Base-by-base conservation (phyloP, 202 grass and related monocot species). In the Panicum hallii region DNA sequence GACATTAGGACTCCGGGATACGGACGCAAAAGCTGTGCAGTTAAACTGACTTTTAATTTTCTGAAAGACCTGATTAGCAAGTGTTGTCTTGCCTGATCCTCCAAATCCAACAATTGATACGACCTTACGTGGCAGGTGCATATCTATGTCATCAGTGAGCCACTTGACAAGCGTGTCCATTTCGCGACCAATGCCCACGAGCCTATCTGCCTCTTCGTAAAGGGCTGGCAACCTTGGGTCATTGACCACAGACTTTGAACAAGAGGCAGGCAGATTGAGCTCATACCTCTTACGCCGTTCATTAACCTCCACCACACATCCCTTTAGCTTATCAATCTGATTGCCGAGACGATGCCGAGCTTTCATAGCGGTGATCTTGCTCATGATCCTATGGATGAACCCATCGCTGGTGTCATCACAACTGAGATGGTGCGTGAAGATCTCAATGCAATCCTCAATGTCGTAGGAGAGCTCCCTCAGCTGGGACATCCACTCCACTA, bases 31-130 rank as follows among this genome's bases (percentile, higher is more conserved):
- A 86, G 56, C 84, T 0, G 34, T 44, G 53, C 67, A 64, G 2
- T 65, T 45, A 42, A 86, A 86, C 34, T 79, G 55, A 22, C 67
- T 28, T 64, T 9, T 79, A n/a, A 72, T 5, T 12, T 71, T 47
- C 11, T 71, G 75, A 32, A 64, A 79, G 36, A 86, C 36, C 44
- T 71, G 66, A 64, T 65, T 79, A 61, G 56, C 84, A n/a, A 86
- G 84, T 13, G 75, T 86, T 15, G 79, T 88, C 56, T 88, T 88
- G 17, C 86, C 86, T 17, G 78, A 52, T 34, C 86, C 86, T n/a
- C 86, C 86, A 34, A 53, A 42, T 19, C 86, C 65, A 34, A 53
- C 86, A 49, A 88, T 82, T 5, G 86, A 70, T 7, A 88, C 7
- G 38, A 83, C 86, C 63, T 3, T 78, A 17, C 53, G 43, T 15